These are phyloP conservation scores for Gyromitra esculenta DNA, from an alignment of 2,329 filamentous ascomycete genomes.

Conservation along the genomic window DNA sequence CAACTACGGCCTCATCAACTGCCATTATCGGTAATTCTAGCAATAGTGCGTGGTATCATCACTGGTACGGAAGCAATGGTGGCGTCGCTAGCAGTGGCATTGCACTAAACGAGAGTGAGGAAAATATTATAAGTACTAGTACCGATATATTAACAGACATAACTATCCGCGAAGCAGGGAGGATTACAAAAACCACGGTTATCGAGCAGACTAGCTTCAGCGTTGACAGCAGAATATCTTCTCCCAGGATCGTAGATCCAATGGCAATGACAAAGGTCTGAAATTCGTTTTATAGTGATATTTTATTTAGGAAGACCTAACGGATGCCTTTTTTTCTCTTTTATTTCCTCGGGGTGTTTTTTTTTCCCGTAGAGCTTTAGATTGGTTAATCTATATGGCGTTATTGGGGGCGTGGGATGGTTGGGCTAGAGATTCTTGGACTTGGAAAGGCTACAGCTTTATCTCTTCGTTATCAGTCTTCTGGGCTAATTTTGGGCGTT, in stretches of 20 bases:
- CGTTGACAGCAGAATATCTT: constrained; percentile 30
- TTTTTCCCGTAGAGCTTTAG: neutral
- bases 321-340: constrained; percentile 3
- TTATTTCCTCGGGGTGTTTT: neutral
- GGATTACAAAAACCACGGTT: constrained; percentile 49
- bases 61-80: constrained; percentile 11
- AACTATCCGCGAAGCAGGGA: constrained; percentile 4
- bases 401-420: constrained; percentile 7
- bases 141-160: constrained; percentile 30
- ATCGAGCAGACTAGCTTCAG: constrained; percentile 46
- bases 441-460: neutral
- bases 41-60: constrained; percentile 35
- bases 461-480: neutral
- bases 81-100: neutral
- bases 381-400: constrained; percentile 17
- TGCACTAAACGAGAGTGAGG: constrained; percentile 39
- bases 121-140: constrained; percentile 42
- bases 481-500: neutral
- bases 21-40: constrained; percentile 9
- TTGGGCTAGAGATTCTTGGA: neutral
- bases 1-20: constrained; percentile 47
- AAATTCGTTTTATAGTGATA: neutral
- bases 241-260: constrained; percentile 12
- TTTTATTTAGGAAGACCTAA: neutral
- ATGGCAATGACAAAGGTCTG: constrained; percentile 11